These are phyloP conservation scores for Chrysosporium keratinophilum DNA, from an alignment of 2,329 filamentous ascomycete genomes.

Conservation along the genomic window DNA sequence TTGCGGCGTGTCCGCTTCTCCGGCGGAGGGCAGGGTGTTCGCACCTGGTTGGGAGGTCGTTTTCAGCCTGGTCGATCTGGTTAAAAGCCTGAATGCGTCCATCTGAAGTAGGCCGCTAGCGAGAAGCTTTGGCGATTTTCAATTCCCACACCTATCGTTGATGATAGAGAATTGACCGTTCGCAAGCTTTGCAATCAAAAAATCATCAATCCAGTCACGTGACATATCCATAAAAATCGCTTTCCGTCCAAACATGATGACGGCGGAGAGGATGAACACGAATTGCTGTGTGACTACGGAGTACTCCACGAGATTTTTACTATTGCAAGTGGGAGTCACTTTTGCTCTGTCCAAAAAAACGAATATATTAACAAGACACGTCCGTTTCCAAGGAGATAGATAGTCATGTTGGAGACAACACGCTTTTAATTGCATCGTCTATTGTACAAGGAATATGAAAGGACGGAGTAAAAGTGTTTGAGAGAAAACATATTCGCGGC, in stretches of 20 bases:
- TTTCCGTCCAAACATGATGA: too few relatives aligned
- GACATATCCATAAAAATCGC: too few relatives aligned
- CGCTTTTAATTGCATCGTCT: conserved; percentile 39
- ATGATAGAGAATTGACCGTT: too few relatives aligned
- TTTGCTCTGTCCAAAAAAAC: not conserved
- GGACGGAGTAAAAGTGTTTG: conserved; percentile 21
- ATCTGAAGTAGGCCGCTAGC: conserved; percentile 20
- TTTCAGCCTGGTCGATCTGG: conserved; percentile 37
- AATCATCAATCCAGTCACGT: not conserved
- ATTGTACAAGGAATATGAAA: conserved; percentile 35
- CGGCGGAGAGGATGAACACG: not conserved
- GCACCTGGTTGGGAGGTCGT: conserved; percentile 21
- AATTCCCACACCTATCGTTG: too few relatives aligned
- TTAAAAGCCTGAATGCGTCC: conserved; percentile 39
- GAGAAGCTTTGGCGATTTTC: too few relatives aligned
- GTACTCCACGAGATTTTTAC: too few relatives aligned
- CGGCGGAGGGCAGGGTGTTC: conserved; percentile 31
- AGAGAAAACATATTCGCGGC: not conserved
- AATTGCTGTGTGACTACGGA: not conserved
- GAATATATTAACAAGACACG: not conserved
- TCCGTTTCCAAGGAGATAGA: not conserved
- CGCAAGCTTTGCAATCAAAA: not conserved
- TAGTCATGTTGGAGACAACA: not conserved
- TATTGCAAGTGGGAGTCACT: too few relatives aligned
- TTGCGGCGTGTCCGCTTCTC: conserved; percentile 32